phyloP scores from a whole-genome alignment of 768 basidiomycete genomes.

The Rhizopogon sp. region DNA sequence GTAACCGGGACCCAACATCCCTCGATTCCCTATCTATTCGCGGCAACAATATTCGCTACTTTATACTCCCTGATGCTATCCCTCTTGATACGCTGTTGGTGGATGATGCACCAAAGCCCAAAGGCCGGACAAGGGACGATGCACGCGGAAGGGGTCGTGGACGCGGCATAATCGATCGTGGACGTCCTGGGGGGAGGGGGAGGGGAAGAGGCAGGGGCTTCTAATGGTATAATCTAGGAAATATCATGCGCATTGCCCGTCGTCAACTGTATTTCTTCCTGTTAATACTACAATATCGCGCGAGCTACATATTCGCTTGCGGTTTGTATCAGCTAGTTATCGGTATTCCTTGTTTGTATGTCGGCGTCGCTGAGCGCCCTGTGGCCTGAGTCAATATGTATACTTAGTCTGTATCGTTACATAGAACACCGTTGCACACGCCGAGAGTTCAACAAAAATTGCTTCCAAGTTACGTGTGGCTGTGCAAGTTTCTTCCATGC shows the following conservation, averaged over 20 bases:
- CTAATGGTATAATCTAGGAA: conserved; percentile 5
- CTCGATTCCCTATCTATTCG: conserved; percentile 92
- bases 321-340: conserved; percentile 16
- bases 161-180: conserved; percentile 41
- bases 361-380: not conserved
- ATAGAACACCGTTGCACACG: too few species aligned
- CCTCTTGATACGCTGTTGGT: conserved; percentile 95
- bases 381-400: not conserved
- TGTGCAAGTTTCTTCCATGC: conserved; percentile 19
- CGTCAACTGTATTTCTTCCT: conserved; percentile 5
- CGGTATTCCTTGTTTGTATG: conserved; percentile 1
- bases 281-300: conserved; percentile 21
- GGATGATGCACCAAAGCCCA: conserved; percentile 96
- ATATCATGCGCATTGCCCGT: conserved; percentile 2
- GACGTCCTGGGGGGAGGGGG: conserved; percentile 53
- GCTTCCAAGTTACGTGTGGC: conserved; percentile 13
- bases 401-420: too few species aligned
- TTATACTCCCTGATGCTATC: conserved; percentile 94
- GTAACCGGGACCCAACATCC: conserved; percentile 81
- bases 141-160: conserved; percentile 61
- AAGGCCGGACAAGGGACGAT: conserved; percentile 86
- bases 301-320: conserved; percentile 10
- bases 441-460: not conserved
- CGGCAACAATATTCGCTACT: conserved; percentile 96
- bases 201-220: conserved; percentile 45